Percentiles rank a stretch among this genome's conserved stretches.
These are phyloP conservation scores for Saccharomyces pastorianus DNA, from an alignment of 1,139 yeast genomes.

Conservation along the genomic window DNA sequence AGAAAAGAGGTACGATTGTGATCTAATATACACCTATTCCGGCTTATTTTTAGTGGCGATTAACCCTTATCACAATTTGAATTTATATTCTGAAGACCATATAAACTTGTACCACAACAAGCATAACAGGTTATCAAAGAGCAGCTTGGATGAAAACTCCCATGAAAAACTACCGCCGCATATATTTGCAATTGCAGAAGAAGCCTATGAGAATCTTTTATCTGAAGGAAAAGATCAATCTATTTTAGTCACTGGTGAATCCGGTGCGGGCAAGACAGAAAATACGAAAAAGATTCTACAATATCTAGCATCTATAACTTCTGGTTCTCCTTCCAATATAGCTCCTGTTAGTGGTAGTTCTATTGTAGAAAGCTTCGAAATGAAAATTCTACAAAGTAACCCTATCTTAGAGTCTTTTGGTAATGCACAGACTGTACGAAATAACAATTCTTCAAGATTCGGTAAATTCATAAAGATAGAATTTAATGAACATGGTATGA, in stretches of 20 bases:
- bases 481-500: constrained; percentile 55
- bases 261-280: constrained; percentile 98
- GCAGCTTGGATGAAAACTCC: constrained; percentile 11
- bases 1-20: constrained; percentile 66
- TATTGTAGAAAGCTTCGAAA: constrained; percentile 47
- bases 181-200: constrained; percentile 84
- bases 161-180: constrained; percentile 63
- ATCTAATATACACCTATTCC: constrained; percentile 67
- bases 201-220: constrained; percentile 71
- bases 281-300: constrained; percentile 94
- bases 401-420: constrained; percentile 96
- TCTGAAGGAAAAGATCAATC: constrained; percentile 73
- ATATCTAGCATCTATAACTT: constrained; percentile 73
- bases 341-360: constrained; percentile 5
- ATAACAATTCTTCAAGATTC: constrained; percentile 91
- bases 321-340: constrained; percentile 14
- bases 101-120: constrained; percentile 44
- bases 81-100: constrained; percentile 61
- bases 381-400: constrained; percentile 83
- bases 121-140: background rate
- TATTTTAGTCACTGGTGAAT: constrained; percentile 92
- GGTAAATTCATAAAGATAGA: constrained; percentile 92
- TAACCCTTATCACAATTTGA: constrained; percentile 75
- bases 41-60: constrained; percentile 94
- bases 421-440: constrained; percentile 90